These are phyloP conservation scores for Croton setiger DNA, from an alignment of 441 rosid genomes.

Conservation along the genomic window DNA sequence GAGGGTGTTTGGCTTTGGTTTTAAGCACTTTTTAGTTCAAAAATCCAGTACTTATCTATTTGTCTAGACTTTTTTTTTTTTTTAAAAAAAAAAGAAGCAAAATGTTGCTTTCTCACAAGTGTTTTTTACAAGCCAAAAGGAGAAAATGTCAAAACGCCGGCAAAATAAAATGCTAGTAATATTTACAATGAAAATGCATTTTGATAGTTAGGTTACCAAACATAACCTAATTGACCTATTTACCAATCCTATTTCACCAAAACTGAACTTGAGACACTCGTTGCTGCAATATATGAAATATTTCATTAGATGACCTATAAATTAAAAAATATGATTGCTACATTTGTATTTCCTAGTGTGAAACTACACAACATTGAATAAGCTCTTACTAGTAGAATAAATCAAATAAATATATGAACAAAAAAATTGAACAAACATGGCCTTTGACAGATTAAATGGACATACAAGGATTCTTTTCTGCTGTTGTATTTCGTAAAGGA, in stretches of 20 bases:
- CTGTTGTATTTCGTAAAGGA: conserved; percentile 21
- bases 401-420: conserved; percentile 41
- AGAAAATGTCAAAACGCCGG: too few relatives aligned
- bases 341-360: conserved; percentile 31
- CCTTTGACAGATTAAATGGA: conserved; percentile 18
- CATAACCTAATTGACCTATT: neutral
- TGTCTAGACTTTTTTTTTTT: too few relatives aligned
- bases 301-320: conserved; percentile 15
- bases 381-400: conserved; percentile 29
- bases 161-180: too few relatives aligned
- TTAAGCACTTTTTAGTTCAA: too few relatives aligned
- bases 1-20: too few relatives aligned
- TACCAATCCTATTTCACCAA: neutral
- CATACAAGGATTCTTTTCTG: conserved; percentile 21
- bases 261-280: neutral
- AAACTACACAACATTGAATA: conserved; percentile 32
- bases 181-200: too few relatives aligned
- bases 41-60: too few relatives aligned
- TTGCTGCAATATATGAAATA: neutral
- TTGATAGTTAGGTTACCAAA: too few relatives aligned
- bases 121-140: too few relatives aligned
- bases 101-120: too few relatives aligned
- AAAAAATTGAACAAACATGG: conserved; percentile 21
- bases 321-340: conserved; percentile 27
- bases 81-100: too few relatives aligned